Evolutionary conservation across 192 early-diverging fungal species (phyloP).

Genomic region (Umbelopsis sp.): DNA sequence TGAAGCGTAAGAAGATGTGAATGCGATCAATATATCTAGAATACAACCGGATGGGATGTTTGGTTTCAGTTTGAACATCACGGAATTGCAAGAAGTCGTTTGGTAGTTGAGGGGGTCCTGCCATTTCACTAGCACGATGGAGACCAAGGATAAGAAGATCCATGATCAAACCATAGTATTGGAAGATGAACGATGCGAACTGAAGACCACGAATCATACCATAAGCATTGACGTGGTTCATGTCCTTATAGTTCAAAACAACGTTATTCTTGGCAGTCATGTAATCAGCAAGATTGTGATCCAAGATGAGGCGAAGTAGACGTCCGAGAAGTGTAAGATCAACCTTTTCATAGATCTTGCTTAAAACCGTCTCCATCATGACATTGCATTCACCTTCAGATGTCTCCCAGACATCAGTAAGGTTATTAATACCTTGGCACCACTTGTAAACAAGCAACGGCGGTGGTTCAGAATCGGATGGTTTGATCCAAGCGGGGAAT

Average conservation of each 20-base stretch:
- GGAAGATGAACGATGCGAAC: slow-evolving; percentile 97
- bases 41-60: slow-evolving; percentile 96
- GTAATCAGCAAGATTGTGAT: slow-evolving; percentile 99
- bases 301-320: slow-evolving; percentile 91
- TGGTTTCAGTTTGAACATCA: slow-evolving; percentile 88
- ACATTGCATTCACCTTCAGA: slow-evolving; percentile 90
- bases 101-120: slow-evolving; percentile 88
- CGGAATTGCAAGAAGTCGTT: slow-evolving; percentile 98
- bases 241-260: slow-evolving; percentile 96
- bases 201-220: slow-evolving; percentile 97
- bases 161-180: slow-evolving; percentile 97
- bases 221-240: slow-evolving; percentile 98
- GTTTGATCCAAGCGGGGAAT: slow-evolving; percentile 99
- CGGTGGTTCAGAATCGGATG: slow-evolving; percentile 94
- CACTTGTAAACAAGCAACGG: slow-evolving; percentile 97
- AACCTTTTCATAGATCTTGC: slow-evolving; percentile 95
- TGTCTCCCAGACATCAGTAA: slow-evolving; percentile 95
- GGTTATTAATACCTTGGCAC: slow-evolving; percentile 98
- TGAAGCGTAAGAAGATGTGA: slow-evolving; percentile 93
- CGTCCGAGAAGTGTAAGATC: slow-evolving; percentile 95
- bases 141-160: slow-evolving; percentile 94
- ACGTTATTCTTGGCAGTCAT: slow-evolving; percentile 99
- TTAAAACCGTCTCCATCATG: slow-evolving; percentile 93
- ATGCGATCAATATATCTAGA: slow-evolving; percentile 93
- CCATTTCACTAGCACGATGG: slow-evolving; percentile 94